These are phyloP conservation scores for Oryza australiensis DNA, from an alignment of 176 grass and related monocot species.

Conservation along the genomic window DNA sequence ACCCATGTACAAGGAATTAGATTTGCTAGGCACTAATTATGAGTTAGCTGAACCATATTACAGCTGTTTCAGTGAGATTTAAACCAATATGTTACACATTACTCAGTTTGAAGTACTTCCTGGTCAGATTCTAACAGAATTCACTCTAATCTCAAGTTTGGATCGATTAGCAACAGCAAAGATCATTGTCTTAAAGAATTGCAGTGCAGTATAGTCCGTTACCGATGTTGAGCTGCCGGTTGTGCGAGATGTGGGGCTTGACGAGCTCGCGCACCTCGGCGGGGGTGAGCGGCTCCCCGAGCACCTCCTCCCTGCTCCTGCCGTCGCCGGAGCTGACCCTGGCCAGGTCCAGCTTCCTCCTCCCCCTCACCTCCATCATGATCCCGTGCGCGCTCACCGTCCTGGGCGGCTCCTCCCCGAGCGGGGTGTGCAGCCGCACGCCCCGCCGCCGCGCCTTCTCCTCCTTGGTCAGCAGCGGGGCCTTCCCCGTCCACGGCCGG, in stretches of 20 bases:
- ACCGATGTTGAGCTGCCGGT: constrained; percentile 94
- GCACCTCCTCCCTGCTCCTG: constrained; percentile 72
- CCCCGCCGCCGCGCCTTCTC: constrained; percentile 82
- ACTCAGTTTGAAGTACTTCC: not conserved
- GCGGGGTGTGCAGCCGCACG: constrained; percentile 70
- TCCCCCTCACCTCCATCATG: constrained; percentile 67
- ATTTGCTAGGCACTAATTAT: not conserved
- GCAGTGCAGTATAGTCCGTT: constrained; percentile 15
- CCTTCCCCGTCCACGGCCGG: constrained; percentile 95
- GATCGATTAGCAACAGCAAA: not conserved
- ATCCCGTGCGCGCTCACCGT: constrained; percentile 52
- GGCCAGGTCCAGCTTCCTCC: constrained; percentile 56
- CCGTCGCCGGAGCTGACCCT: constrained; percentile 56
- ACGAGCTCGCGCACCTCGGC: constrained; percentile 67
- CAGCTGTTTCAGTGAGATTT: not conserved
- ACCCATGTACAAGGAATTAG: not conserved
- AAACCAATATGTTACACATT: not conserved
- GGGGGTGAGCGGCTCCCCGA: constrained; percentile 66
- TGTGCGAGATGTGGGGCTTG: constrained; percentile 72
- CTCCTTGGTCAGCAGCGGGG: constrained; percentile 89
- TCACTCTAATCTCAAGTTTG: not conserved
- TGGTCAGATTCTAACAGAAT: not conserved
- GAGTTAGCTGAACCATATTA: too few species aligned
- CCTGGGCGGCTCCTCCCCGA: constrained; percentile 50
- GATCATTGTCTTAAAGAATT: not conserved